Conservation (phyloP, 371 early-diverging fungal genomes). For the Mucor indicus region DNA sequence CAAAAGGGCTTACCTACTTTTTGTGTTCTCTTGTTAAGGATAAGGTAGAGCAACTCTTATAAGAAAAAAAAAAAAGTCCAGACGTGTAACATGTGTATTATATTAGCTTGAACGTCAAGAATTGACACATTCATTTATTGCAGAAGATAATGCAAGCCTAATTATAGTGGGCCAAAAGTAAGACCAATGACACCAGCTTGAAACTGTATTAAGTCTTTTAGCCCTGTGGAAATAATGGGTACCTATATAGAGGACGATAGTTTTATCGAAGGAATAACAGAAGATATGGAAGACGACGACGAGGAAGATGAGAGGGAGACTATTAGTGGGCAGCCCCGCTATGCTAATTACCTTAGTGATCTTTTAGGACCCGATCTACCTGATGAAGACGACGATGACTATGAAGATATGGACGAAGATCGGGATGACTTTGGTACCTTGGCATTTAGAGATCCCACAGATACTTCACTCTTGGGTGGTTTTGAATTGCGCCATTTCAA, state of each 20-base stretch:
- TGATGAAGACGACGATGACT: conserved; percentile 25
- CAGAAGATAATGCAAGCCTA: conserved; percentile 11
- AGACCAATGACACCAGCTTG: background rate
- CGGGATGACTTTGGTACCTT: conserved; percentile 15
- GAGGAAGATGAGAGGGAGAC: conserved; percentile 11
- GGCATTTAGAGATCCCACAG: conserved; percentile 21
- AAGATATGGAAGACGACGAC: background rate
- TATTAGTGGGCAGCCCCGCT: conserved; percentile 13
- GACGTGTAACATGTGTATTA: background rate
- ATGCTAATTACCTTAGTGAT: conserved; percentile 18
- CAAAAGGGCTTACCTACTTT: conserved; percentile 4
- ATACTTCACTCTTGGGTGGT: conserved; percentile 21
- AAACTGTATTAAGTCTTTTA: background rate
- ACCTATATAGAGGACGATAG: background rate
- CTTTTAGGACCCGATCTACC: conserved; percentile 24
- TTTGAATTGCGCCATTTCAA: conserved; percentile 27
- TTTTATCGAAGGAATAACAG: background rate
- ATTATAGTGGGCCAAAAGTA: conserved; percentile 17
- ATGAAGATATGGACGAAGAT: conserved; percentile 16
- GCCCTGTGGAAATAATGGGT: conserved; percentile 4
- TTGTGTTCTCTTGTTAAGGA: conserved; percentile 15
- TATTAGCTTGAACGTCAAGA: conserved; percentile 12
- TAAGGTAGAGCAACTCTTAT: background rate
- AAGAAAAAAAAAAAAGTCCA: background rate
- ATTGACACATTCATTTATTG: conserved; percentile 10